Percentiles rank a stretch among this genome's conserved stretches.
Evolutionary conservation across 495 filamentous ascomycete genomes (phyloP).

Genomic region (Filosporella fistucella): DNA sequence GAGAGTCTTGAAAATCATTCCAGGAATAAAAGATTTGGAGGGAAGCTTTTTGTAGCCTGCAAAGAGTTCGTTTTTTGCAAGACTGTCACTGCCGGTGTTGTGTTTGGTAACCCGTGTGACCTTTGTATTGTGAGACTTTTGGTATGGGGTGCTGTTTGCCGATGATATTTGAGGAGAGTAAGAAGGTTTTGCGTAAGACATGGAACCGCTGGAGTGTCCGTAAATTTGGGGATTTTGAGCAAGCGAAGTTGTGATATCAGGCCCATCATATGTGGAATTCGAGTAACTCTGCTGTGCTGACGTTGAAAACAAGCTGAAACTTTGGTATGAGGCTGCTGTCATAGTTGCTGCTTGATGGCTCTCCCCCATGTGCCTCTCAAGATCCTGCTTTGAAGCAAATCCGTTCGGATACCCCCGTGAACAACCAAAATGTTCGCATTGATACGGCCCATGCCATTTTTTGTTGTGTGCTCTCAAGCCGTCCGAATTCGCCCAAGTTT

Average conservation of each 20-base stretch:
- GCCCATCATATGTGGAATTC: background rate
- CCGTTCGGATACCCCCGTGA: background rate
- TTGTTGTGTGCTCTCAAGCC: background rate
- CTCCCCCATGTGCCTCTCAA: background rate
- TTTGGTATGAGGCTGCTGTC: too few species aligned
- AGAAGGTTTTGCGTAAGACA: too few species aligned
- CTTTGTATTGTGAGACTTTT: too few species aligned
- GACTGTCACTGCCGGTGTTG: too few species aligned
- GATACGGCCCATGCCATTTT: background rate
- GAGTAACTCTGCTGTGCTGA: background rate
- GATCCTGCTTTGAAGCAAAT: background rate
- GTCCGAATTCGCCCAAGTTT: background rate
- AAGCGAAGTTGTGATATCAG: background rate
- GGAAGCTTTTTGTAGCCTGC: too few species aligned
- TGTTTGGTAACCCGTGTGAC: too few species aligned
- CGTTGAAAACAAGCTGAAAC: background rate
- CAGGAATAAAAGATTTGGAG: too few species aligned
- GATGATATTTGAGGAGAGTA: too few species aligned
- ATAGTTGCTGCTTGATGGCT: background rate
- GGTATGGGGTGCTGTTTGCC: too few species aligned
- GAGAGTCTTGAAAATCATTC: conserved; percentile 11
- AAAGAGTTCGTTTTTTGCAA: too few species aligned
- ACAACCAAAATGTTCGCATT: background rate
- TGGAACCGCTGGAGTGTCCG: too few species aligned
- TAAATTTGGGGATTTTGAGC: too few species aligned